Conservation (phyloP, 257 asterid genomes). For the Datura wrightii region DNA sequence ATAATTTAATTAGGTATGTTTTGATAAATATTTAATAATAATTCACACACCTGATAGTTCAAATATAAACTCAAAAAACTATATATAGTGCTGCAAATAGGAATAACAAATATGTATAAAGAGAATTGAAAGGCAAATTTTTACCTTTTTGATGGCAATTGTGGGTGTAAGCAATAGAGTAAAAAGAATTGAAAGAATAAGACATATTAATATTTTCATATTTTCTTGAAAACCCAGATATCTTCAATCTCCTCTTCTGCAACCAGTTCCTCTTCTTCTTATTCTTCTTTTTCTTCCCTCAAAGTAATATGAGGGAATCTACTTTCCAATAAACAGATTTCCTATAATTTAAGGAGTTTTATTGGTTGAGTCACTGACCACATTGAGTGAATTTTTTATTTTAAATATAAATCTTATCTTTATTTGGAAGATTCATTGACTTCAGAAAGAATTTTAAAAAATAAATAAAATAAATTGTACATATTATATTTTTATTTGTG, state of each 20-base stretch:
- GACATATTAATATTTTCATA: constrained; percentile 52
- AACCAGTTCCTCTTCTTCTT: neutral
- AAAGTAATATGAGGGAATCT: constrained; percentile 32
- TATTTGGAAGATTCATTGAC: constrained; percentile 25
- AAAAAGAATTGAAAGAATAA: constrained; percentile 56
- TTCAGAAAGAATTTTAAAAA: neutral
- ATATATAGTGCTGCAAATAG: neutral
- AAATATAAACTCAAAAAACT: too few species aligned
- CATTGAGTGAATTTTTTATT: neutral
- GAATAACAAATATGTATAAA: too few species aligned
- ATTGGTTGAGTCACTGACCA: neutral
- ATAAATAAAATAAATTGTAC: too few species aligned
- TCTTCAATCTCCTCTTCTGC: neutral
- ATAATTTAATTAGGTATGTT: too few species aligned
- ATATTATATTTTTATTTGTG: neutral
- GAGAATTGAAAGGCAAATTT: constrained; percentile 29
- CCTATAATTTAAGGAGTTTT: constrained; percentile 2
- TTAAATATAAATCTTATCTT: neutral
- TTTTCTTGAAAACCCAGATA: neutral
- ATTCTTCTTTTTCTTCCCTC: constrained; percentile 11
- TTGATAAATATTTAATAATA: too few species aligned
- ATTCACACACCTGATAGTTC: too few species aligned
- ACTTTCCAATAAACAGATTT: neutral
- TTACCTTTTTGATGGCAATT: constrained; percentile 75
- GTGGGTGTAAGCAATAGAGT: constrained; percentile 66